Evolutionary conservation across 768 basidiomycete species (phyloP), one percentile per base, ranked within the genome.

Genomic region (Tricholoma saponaceum): DNA sequence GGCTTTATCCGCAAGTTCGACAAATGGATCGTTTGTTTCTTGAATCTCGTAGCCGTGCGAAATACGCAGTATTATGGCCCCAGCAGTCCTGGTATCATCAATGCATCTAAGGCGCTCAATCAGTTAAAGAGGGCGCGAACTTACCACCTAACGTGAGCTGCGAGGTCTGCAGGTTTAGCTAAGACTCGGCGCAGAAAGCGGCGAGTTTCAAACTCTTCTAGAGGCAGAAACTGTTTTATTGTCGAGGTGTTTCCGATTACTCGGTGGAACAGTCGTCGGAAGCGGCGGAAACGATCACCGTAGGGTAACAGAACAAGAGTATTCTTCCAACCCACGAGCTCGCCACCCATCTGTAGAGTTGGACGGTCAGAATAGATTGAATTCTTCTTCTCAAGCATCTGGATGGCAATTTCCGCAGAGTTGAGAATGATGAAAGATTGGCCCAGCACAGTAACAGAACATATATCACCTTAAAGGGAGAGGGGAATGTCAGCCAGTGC

Each of bases 361-460:
- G 86, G 86, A n/a, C 86, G 81, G 62, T 87, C 86, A 18, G 86
- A 87, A 66, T 87, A 87, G 43, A 82, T 77, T 25, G 81, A 74
- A 58, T 83, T 84, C 63, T 85, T 85, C 70, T 85, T 85, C 67
- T 88, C 84, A 51, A 87, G 74, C 72, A 88, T 76, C 53, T 86
- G 83, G 57, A 72, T 67, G 16, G 83, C 83, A 18, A 74, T 63
- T 63, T 76, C 74, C 20, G 73, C 74, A 10, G 78, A 81, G 64
- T 84, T 85, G 26, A 87, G 60, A 46, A 87, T 69, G 37, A 87
- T 67, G 33, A 87, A 68, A 41, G 83, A 75, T 59, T 85, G 85
- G 2, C 85, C 84, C 4, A 87, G 71, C 13, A 86, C 72, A 25
- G 81, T 85, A 1, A 79, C 76, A 43, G 84, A 85, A 59, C 78